phyloP scores from a whole-genome alignment of 768 basidiomycete species.

The Termitomyces heimii region DNA sequence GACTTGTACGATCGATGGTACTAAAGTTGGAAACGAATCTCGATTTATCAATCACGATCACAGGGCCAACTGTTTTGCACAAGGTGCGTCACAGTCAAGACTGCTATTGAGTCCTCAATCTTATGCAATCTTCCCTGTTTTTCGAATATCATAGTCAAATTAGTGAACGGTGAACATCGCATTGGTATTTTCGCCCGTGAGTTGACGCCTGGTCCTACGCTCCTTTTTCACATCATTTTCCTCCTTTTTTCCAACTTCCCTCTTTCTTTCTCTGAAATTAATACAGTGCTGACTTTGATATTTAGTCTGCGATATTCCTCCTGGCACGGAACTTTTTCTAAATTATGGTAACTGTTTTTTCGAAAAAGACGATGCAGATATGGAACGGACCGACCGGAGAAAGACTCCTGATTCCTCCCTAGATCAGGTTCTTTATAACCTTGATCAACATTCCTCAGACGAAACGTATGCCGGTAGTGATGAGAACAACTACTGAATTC shows the following conservation, averaged over 20 bases:
- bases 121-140: not conserved
- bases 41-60: slow-evolving; percentile 62
- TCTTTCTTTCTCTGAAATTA: not conserved
- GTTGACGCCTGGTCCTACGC: slow-evolving; percentile 12
- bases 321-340: slow-evolving; percentile 48
- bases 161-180: slow-evolving; percentile 63
- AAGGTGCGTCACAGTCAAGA: slow-evolving; percentile 27
- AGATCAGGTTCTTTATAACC: not conserved
- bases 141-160: slow-evolving; percentile 30
- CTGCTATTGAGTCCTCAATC: not conserved
- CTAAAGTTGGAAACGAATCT: slow-evolving; percentile 53
- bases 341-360: slow-evolving; percentile 55
- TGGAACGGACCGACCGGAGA: not conserved
- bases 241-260: not conserved
- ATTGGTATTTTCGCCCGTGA: slow-evolving; percentile 58
- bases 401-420: not conserved
- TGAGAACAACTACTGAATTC: not conserved
- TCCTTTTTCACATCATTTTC: not conserved
- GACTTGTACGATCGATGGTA: slow-evolving; percentile 44
- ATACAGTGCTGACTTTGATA: not conserved
- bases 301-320: slow-evolving; percentile 31
- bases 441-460: slow-evolving; percentile 18
- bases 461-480: slow-evolving; percentile 11
- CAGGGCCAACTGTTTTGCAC: slow-evolving; percentile 38
- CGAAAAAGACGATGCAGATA: not conserved